Evolutionary conservation across 1,284 basidiomycete species (phyloP), one percentile per base, ranked within the genome.

Genomic region (Pseudozyma sp.): DNA sequence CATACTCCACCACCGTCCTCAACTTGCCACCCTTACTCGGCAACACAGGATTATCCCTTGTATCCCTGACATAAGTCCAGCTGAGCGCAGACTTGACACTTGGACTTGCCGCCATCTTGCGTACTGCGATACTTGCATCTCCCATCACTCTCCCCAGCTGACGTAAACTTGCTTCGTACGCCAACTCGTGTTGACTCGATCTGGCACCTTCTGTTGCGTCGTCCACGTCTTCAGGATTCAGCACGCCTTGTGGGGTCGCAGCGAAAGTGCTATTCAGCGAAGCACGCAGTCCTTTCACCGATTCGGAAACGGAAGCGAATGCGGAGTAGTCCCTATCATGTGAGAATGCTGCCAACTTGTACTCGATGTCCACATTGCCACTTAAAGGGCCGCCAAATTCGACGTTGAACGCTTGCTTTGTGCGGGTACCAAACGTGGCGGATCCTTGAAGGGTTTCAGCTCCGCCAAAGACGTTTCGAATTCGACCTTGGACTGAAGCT

Each of bases 401-500:
- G 45, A 81, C 42, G 44, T 81, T 78, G 63, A 94, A 96, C 0
- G 94, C 90, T 59, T 91, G 90, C 64, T 91, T 90, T 0, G 95
- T 99, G 81, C 92, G 92, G 0, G 95, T 97, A 0, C 95, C 97
- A 14, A 93, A 88, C 0, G 94, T 90, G 2, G 93, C 86, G 66
- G 92, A 92, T 8, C 92, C 92, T 82, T 95, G 92, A 63, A 99
- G 87, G 0, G 89, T 90, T 86, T 99, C 97, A 19, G 92, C 95
- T 2, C 94, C 93, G 31, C 97, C 96, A 78, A 98, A 92, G 6
- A 92, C 89, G 85, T 99, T 99, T 5, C 82, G 74, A 5, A 84
- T 52, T 11, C 75, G 60, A 7, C 79, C 83, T 55, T 84, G 82
- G 10, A 85, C 58, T 1, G 66, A 70, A 11, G 80, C 83, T 58